These are phyloP conservation scores for Amorphotheca resinae DNA, from an alignment of 495 filamentous ascomycete genomes.

Conservation along the genomic window DNA sequence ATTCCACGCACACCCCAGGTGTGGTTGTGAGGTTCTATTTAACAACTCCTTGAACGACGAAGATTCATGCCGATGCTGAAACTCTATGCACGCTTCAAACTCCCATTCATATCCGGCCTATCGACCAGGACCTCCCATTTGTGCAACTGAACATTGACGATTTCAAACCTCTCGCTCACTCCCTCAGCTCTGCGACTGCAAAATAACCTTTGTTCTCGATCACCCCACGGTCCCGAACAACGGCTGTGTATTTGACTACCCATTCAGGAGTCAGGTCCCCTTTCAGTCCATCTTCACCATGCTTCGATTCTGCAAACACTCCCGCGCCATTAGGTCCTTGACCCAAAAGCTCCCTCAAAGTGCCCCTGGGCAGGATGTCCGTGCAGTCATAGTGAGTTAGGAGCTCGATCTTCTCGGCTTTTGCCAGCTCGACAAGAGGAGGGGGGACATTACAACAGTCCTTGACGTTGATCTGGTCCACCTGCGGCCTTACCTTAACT, in stretches of 20 bases:
- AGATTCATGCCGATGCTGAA: not conserved
- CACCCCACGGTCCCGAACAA: slow-evolving; percentile 91
- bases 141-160: not conserved
- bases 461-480: slow-evolving; percentile 94
- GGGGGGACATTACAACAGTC: slow-evolving; percentile 95
- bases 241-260: slow-evolving; percentile 97
- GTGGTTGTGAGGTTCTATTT: too few relatives aligned
- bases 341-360: slow-evolving; percentile 70
- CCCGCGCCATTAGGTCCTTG: slow-evolving; percentile 50
- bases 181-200: slow-evolving; percentile 59
- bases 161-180: slow-evolving; percentile 9
- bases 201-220: slow-evolving; percentile 99
- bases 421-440: slow-evolving; percentile 72
- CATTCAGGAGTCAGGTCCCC: slow-evolving; percentile 77
- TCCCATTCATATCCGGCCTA: not conserved
- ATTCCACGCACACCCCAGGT: not conserved
- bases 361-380: slow-evolving; percentile 77
- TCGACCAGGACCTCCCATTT: not conserved
- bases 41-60: not conserved
- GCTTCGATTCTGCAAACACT: slow-evolving; percentile 40
- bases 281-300: slow-evolving; percentile 38
- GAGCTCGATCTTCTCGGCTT: slow-evolving; percentile 72
- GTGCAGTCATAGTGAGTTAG: slow-evolving; percentile 91
- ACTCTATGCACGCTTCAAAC: not conserved
- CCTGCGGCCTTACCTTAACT: slow-evolving; percentile 61